Evolutionary conservation across 2,329 filamentous ascomycete species (phyloP).

Genomic region (Pyrenochaeta sp.): DNA sequence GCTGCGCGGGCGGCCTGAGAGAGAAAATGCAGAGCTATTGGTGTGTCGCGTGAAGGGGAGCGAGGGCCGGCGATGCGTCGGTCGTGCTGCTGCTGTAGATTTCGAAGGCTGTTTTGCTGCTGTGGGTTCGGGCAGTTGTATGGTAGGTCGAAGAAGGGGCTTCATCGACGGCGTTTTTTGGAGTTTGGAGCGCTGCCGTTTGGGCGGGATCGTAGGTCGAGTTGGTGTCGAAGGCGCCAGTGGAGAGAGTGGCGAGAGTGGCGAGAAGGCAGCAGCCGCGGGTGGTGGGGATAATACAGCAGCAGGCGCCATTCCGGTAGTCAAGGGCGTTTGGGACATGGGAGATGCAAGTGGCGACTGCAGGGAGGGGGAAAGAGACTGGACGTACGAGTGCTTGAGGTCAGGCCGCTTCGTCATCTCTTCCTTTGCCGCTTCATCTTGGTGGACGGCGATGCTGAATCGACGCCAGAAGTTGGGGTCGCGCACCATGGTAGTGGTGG

Average conservation of each 20-base stretch:
- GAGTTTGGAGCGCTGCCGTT: constrained; percentile 9
- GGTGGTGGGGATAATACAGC: constrained; percentile 7
- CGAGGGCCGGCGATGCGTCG: not conserved
- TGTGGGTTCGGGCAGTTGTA: constrained; percentile 2
- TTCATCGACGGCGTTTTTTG: constrained; percentile 20
- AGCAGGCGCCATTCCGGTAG: constrained; percentile 13
- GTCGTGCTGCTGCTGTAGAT: not conserved
- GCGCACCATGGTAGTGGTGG: constrained; percentile 55
- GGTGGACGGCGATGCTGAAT: constrained; percentile 65
- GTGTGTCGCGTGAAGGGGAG: constrained; percentile 14
- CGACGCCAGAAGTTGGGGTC: constrained; percentile 68
- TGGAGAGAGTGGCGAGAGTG: not conserved
- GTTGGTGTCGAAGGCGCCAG: not conserved
- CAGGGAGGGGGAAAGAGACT: constrained; percentile 21
- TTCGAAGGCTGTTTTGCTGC: not conserved
- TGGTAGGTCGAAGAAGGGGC: constrained; percentile 10
- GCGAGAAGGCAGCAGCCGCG: not conserved
- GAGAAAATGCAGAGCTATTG: constrained; percentile 30
- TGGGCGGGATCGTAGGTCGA: not conserved
- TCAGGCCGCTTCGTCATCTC: constrained; percentile 24
- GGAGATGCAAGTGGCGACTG: constrained; percentile 24
- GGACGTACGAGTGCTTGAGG: constrained; percentile 51
- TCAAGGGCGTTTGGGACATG: constrained; percentile 25
- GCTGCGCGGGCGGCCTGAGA: constrained; percentile 32
- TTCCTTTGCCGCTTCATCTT: constrained; percentile 57